Evolutionary conservation across 768 basidiomycete species (phyloP), one percentile per base, ranked within the genome.

Genomic region (Hygrocybe coccinea): DNA sequence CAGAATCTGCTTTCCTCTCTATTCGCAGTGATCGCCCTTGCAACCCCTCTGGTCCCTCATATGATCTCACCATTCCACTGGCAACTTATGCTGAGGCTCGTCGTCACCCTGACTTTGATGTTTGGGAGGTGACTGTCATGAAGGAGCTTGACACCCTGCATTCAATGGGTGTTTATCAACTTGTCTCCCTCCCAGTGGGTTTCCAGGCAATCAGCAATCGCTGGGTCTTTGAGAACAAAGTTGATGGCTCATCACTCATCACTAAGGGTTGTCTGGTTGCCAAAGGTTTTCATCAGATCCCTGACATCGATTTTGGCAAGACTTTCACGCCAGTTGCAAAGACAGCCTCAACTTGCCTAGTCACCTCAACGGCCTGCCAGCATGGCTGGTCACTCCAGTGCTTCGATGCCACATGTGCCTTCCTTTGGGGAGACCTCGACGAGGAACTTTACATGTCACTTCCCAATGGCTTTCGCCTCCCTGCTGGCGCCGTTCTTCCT

Each of bases 211-310:
- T 78, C 14, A 64, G 64, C 0, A 57, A 64, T 9, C 54, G 56
- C 5, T 76, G 75, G 75, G 71, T 73, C 1, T 75, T 65, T 54
- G 62, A 59, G 1, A 59, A 67, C 49, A 82, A 82, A 62, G 54
- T 65, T 1, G 56, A 71, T 35, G 77, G 75, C 3, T 57, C 59
- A 0, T 68, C 77, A n/a, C 58, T 61, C 0, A 65, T 57, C 41
- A 63, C 66, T 39, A 73, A 69, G 55, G 69, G 67, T n/a, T n/a
- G n/a, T n/a, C n/a, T n/a, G n/a, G n/a, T n/a, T n/a, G n/a, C n/a
- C n/a, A n/a, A n/a, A n/a, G 68, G 68, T 3, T 65, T 60, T 41
- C 56, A 48, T 5, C 71, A 73, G 25, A 52, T 59, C 0, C 65
- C 67, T 0, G 73, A 71, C 9, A 33, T 63, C 3, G 70, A 76